These are phyloP conservation scores for Notholithocarpus densiflorus DNA, from an alignment of 306 rosid species.

Conservation along the genomic window DNA sequence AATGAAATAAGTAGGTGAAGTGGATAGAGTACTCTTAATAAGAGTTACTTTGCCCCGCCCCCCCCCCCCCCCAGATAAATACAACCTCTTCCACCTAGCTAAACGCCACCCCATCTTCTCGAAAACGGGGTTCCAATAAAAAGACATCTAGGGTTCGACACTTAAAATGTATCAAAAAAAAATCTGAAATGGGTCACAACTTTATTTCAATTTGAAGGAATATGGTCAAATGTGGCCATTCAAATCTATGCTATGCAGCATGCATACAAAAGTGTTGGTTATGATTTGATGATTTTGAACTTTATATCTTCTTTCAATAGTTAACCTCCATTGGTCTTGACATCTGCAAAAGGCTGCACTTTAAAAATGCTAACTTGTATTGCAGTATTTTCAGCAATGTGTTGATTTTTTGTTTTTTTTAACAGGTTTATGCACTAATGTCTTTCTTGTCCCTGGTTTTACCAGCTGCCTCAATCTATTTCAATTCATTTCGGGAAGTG, in stretches of 20 bases:
- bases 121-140: too few relatives aligned
- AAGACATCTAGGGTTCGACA: too few relatives aligned
- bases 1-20: too few relatives aligned
- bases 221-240: neutral
- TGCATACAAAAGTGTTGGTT: neutral
- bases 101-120: too few relatives aligned
- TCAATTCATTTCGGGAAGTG: constrained; percentile 92
- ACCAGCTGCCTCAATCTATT: constrained; percentile 74
- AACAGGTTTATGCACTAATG: constrained; percentile 85
- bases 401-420: constrained; percentile 15
- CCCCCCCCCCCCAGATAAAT: too few relatives aligned
- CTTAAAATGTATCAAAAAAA: neutral
- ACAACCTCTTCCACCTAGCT: too few relatives aligned
- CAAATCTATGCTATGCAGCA: neutral
- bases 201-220: neutral
- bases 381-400: neutral
- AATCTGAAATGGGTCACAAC: neutral
- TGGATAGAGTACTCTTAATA: too few relatives aligned
- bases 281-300: neutral
- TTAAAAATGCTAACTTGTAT: constrained; percentile 11
- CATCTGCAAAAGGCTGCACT: neutral
- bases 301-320: neutral
- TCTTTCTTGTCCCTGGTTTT: constrained; percentile 89
- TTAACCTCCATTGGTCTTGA: neutral
- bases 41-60: too few relatives aligned